These are phyloP conservation scores for Mrakia hoshinonis DNA, from an alignment of 768 basidiomycete species.

Conservation along the genomic window DNA sequence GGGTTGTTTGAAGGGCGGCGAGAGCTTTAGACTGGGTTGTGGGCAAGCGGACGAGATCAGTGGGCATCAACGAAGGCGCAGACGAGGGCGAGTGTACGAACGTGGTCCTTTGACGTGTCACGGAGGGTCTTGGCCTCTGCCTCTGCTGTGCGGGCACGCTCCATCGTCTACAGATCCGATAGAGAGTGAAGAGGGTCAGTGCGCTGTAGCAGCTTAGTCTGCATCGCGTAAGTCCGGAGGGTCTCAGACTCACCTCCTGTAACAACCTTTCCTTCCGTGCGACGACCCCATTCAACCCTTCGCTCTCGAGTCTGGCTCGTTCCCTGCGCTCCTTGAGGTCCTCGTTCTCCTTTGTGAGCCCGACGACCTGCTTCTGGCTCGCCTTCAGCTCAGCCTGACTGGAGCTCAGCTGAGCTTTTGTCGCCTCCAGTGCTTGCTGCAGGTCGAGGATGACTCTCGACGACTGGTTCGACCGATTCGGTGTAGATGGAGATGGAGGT, in stretches of 20 bases:
- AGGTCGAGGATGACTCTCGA: conserved; percentile 2
- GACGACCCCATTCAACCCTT: not conserved
- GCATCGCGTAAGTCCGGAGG: not conserved
- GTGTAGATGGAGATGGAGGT: not conserved
- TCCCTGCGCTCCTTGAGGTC: not conserved
- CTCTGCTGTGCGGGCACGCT: conserved; percentile 1
- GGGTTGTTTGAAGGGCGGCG: not conserved
- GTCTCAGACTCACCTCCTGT: conserved; percentile 4
- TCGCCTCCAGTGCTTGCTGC: not conserved
- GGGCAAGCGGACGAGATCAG: not conserved
- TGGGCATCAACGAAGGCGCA: no score
- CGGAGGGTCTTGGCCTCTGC: not conserved
- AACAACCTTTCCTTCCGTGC: conserved; percentile 1
- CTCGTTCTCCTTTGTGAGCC: not conserved
- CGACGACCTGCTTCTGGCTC: not conserved
- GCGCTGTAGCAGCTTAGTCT: not conserved
- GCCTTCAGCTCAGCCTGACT: not conserved
- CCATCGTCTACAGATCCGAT: not conserved
- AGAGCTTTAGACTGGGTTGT: not conserved
- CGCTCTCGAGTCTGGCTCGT: not conserved
- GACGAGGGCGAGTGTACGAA: not conserved
- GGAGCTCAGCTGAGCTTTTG: not conserved
- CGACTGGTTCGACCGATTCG: not conserved
- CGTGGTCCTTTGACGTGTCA: not conserved
- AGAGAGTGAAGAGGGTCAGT: not conserved